Base-by-base conservation (phyloP, 805 yeast genomes). In the Maudiozyma bulderi region DNA sequence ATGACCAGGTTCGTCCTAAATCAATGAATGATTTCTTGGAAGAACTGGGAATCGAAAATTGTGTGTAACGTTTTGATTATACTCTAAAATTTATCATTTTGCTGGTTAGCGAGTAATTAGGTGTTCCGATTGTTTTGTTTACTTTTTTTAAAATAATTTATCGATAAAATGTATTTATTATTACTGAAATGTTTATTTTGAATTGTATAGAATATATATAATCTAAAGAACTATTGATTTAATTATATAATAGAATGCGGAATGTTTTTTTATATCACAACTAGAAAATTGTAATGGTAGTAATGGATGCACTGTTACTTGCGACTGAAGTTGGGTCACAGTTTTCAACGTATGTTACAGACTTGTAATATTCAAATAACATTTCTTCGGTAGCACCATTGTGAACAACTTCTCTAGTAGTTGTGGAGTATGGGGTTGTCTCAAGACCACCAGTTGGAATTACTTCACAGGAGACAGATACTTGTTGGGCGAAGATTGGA, bases 21-120 rank as follows among this genome's bases (percentile, higher is more conserved):
- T 54, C 60, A 50, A 46, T 61, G 44, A 52, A 54, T 28, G 64
- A 57, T 20, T 54, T 61, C 33, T 49, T 65, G 41, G 67, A 61
- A 45, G 58, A 55, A n/a, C 50, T 62, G 35, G 65, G 66, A 28
- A 52, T 47, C 28, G 66, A 61, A 45, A 20, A 38, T 15, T 38
- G 10, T 11, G 10, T 3, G 26, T 20, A 20, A 20, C 4, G n/a
- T 20, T 20, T 20, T 20, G 26, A 20, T 20, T 20, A 20, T 3
- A 20, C 3, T 20, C 26, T 20, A 20, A 20, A 20, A 20, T 20
- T 20, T 20, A 20, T 20, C 26, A 20, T 20, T 20, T 20, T 20
- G 26, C 26, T 20, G 26, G 26, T 5, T 38, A 11, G 7, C 1
- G 26, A 6, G 1, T n/a, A 15, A 38, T 9, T 15, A 38, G 8